Base-by-base conservation (phyloP, 2,329 filamentous ascomycete genomes). In the Fusarium odoratissimum region DNA sequence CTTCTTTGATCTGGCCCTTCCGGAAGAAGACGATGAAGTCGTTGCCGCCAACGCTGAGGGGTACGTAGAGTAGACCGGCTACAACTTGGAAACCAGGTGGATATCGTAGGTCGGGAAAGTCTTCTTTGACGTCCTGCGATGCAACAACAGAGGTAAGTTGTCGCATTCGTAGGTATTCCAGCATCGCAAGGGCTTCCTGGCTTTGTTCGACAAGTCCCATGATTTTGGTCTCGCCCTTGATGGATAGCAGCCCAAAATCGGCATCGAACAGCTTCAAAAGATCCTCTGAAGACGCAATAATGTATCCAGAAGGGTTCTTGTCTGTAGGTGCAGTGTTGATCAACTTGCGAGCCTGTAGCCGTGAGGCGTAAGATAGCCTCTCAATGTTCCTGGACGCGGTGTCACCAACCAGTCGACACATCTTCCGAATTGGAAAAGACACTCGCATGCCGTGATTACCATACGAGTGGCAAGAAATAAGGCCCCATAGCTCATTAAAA, bases 21-120 rank as follows among this genome's bases (percentile, higher is more conserved):
- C 95, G 89, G 83, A 97, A 97, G 79, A 97, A 97, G 0, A 95
- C 93, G 46, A 97, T 97, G 76, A 97, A 97, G 75, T 97, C 95
- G 35, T 85, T 86, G 1, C 95, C 95, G 4, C 90, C 89, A 2
- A 89, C 86, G 21, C 93, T 95, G 4, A 97, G 83, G 0, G 95
- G 95, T 0, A 97, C 94, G 60, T 97, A 91, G 0, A 97, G 83
- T 52, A 97, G 81, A 0, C 95, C 95, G 0, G 94, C 93, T 64
- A 97, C 89, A 25, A 91, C 84, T 65, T 91, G 87, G 77, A 97
- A 96, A 0, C 95, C 94, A 1, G 94, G 94, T 0, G 89, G 84
- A 75, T 97, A 97, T 28, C 88, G 86, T 7, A 97, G 83, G 75
- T 97, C 95, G 0, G 93, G 93, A 62, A 97, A 97, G 73, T 97